Evolutionary conservation across 768 basidiomycete species (phyloP).

Genomic region (Boletellus ananas): DNA sequence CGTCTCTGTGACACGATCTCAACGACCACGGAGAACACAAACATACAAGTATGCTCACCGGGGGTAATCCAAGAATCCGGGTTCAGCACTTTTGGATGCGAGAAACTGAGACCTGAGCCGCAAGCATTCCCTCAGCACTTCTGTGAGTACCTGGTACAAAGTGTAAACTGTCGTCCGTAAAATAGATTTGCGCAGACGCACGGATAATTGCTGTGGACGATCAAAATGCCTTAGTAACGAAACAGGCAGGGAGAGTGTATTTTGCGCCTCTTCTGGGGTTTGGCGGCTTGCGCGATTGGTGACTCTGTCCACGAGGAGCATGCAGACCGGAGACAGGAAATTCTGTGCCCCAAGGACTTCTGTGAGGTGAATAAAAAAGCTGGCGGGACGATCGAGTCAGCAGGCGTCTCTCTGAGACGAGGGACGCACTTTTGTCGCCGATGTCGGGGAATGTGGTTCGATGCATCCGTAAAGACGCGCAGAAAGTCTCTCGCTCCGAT

Average conservation of each 20-base stretch:
- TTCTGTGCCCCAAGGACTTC: constrained; percentile 75
- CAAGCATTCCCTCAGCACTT: constrained; percentile 63
- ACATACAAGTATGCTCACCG: constrained; percentile 34
- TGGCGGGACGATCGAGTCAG: constrained; percentile 28
- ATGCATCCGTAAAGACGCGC: constrained; percentile 90
- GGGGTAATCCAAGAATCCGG: constrained; percentile 54
- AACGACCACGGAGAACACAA: neutral
- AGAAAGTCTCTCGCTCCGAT: constrained; percentile 76
- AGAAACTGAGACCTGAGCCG: constrained; percentile 48
- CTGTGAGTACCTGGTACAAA: constrained; percentile 49
- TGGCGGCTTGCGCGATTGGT: constrained; percentile 68
- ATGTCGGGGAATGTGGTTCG: constrained; percentile 88
- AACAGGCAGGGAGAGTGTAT: constrained; percentile 61
- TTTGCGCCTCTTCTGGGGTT: constrained; percentile 52
- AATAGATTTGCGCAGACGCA: constrained; percentile 30
- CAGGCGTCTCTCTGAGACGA: neutral
- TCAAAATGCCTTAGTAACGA: constrained; percentile 58
- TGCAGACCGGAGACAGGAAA: constrained; percentile 77
- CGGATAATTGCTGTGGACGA: constrained; percentile 47
- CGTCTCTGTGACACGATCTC: constrained; percentile 42
- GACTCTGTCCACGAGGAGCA: constrained; percentile 81
- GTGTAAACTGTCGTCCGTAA: neutral
- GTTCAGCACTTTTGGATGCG: constrained; percentile 34
- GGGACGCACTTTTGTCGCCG: constrained; percentile 74
- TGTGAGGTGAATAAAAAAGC: constrained; percentile 87